These are phyloP conservation scores for Phytophthora idaei DNA, from an alignment of 352 stramenopile genomes.

Conservation along the genomic window DNA sequence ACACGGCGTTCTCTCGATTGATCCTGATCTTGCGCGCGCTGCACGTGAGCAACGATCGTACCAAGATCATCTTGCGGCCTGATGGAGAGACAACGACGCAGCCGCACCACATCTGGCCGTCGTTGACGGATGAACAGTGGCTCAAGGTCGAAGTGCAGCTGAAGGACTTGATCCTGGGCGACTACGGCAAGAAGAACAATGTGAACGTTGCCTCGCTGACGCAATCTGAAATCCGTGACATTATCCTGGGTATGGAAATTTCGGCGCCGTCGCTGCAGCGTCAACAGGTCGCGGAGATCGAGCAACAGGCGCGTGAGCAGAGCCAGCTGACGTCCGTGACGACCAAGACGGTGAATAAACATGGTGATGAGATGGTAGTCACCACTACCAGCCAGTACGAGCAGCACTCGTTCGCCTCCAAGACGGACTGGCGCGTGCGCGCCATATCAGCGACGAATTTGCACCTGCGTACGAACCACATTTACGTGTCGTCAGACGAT, in stretches of 20 bases:
- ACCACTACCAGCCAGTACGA: constrained; percentile 99
- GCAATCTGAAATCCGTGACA: constrained; percentile 99
- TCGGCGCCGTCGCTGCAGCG: constrained; percentile 98
- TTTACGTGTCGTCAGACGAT: constrained; percentile 99
- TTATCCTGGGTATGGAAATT: constrained; percentile 99
- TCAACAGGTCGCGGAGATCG: constrained; percentile 99
- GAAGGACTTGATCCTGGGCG: constrained; percentile 99
- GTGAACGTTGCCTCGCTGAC: constrained; percentile 99
- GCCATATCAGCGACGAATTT: constrained; percentile 99
- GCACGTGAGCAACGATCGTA: constrained; percentile 96
- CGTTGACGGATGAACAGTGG: constrained; percentile 99
- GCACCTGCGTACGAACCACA: constrained; percentile 99
- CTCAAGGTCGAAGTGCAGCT: constrained; percentile 99
- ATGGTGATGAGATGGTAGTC: constrained; percentile 99
- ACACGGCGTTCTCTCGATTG: constrained; percentile 99
- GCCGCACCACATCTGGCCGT: constrained; percentile 99
- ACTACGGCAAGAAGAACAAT: constrained; percentile 99
- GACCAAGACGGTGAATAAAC: constrained; percentile 99
- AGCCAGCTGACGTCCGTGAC: constrained; percentile 98
- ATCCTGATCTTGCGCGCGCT: constrained; percentile 99
- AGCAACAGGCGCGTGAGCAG: constrained; percentile 98
- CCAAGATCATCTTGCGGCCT: constrained; percentile 97
- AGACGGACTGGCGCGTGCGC: constrained; percentile 99
- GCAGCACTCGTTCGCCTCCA: constrained; percentile 99
- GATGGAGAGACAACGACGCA: constrained; percentile 99